Conservation (phyloP, 371 early-diverging fungal genomes). For the Parasitella parasitica region DNA sequence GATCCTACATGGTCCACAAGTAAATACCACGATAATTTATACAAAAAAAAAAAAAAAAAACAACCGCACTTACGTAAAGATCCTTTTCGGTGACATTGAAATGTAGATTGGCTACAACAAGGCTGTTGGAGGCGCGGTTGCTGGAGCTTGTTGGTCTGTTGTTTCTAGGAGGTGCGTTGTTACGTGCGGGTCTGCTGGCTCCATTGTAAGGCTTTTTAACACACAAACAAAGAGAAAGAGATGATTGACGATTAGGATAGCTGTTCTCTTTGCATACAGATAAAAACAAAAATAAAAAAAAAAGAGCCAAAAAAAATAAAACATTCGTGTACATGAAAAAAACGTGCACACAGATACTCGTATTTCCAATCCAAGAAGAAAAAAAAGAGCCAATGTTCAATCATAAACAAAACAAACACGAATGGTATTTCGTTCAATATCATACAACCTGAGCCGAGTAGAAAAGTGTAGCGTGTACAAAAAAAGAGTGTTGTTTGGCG, state of each 20-base stretch:
- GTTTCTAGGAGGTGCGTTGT: slow-evolving; percentile 4
- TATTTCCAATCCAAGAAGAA: neutral
- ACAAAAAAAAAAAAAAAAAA: neutral
- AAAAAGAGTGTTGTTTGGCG: neutral
- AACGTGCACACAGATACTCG: neutral
- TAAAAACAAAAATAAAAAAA: slow-evolving; percentile 12
- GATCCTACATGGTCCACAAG: slow-evolving; percentile 44
- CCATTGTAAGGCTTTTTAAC: slow-evolving; percentile 28
- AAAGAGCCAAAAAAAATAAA: slow-evolving; percentile 18
- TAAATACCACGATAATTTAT: too few species aligned
- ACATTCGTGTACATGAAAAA: too few species aligned
- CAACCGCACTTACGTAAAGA: slow-evolving; percentile 54
- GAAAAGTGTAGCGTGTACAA: neutral
- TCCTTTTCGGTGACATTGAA: slow-evolving; percentile 68
- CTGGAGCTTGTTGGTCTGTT: slow-evolving; percentile 1
- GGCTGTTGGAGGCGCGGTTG: slow-evolving; percentile 19
- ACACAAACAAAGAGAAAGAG: slow-evolving; percentile 15
- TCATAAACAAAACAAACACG: neutral
- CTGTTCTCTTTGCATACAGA: slow-evolving; percentile 1
- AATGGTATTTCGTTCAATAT: neutral
- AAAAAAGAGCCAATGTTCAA: neutral
- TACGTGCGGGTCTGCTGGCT: slow-evolving; percentile 25
- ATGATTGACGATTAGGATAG: slow-evolving; percentile 21
- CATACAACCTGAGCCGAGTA: neutral
- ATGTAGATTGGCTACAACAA: slow-evolving; percentile 61